A percentile compares a stretch with the other conserved stretches of the same genome.
phyloP scores from a whole-genome alignment of 768 basidiomycete genomes.

The Cyclocybe cylindracea region DNA sequence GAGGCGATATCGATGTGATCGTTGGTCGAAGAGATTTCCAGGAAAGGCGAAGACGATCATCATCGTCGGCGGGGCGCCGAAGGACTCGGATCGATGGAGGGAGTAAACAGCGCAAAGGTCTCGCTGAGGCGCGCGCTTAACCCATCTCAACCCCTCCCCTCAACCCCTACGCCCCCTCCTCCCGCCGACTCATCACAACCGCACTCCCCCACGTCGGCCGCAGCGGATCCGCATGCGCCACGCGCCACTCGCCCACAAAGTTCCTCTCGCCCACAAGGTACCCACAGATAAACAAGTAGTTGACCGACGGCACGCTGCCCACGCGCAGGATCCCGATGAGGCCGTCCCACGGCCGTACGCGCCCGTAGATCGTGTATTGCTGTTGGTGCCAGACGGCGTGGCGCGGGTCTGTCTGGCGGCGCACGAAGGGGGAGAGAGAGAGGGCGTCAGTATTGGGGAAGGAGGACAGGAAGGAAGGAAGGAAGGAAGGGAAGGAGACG shows the following conservation, averaged over 20 bases:
- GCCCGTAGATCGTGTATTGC: conserved; percentile 48
- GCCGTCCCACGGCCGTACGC: conserved; percentile 61
- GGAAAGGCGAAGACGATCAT: too few relatives aligned
- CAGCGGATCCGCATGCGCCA: conserved; percentile 42
- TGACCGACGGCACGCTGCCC: conserved; percentile 9
- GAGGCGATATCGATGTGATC: too few relatives aligned
- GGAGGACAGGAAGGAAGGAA: conserved; percentile 59
- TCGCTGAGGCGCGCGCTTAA: too few relatives aligned
- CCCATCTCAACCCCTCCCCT: too few relatives aligned
- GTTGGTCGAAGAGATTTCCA: too few relatives aligned
- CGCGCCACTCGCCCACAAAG: conserved; percentile 76
- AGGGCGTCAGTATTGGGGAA: conserved; percentile 25
- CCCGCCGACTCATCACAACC: conserved; percentile 58
- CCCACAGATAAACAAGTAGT: conserved; percentile 61
- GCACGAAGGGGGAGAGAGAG: background rate
- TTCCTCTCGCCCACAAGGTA: conserved; percentile 66
- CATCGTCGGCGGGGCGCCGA: too few relatives aligned
- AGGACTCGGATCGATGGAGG: too few relatives aligned
- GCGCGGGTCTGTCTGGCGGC: conserved; percentile 44
- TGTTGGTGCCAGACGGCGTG: conserved; percentile 49
- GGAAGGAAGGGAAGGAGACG: too few relatives aligned
- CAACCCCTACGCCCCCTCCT: too few relatives aligned
- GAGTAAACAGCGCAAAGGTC: too few relatives aligned
- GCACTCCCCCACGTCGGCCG: conserved; percentile 62
- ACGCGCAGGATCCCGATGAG: conserved; percentile 53